Percentiles rank a stretch among this genome's conserved stretches.
Conservation (phyloP, 108 stramenopile species). For the Cyclotella atomus region DNA sequence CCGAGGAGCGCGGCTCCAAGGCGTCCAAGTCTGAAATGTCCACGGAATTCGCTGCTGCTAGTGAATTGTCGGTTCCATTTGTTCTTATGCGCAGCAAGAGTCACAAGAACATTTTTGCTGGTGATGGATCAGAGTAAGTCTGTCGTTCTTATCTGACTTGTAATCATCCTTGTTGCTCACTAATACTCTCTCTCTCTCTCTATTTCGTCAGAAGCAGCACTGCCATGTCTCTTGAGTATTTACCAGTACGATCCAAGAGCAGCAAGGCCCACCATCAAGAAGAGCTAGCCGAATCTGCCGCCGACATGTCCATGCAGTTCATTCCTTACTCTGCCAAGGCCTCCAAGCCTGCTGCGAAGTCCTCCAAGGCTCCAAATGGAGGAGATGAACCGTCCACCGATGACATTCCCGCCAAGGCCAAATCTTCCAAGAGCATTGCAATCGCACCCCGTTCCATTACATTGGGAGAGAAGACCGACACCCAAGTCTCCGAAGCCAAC, state of each 20-base stretch:
- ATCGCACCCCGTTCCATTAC: constrained; percentile 1
- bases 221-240: constrained; percentile 1
- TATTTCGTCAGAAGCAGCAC: background rate
- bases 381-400: background rate
- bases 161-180: background rate
- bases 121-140: background rate
- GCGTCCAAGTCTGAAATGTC: background rate
- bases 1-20: background rate
- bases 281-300: background rate
- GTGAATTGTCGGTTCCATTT: background rate
- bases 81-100: background rate
- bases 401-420: background rate
- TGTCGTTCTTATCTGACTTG: background rate
- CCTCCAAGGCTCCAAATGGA: no score
- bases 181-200: background rate
- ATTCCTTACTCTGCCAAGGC: background rate
- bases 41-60: no score
- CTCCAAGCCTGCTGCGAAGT: no score
- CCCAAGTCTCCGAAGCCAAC: constrained; percentile 1
- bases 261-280: background rate
- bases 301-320: background rate
- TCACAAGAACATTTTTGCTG: background rate
- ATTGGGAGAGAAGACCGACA: background rate
- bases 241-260: background rate
- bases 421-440: background rate